Percentiles rank a stretch among this genome's conserved stretches.
phyloP scores from a whole-genome alignment of 305 asterid genomes.

The Fraxinus greggii region DNA sequence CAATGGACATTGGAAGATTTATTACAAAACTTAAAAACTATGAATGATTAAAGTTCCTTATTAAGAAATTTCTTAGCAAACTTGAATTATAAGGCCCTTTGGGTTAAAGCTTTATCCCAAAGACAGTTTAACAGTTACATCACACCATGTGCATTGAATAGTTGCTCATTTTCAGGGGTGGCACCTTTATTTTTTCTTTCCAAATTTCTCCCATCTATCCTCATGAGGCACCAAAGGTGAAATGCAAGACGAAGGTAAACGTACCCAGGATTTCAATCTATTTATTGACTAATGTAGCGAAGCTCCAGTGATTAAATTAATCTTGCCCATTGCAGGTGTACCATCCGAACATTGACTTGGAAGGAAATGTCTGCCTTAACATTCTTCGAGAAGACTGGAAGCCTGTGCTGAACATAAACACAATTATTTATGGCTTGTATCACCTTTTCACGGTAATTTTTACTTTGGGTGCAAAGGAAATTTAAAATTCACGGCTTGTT shows the following conservation, averaged over 20 bases:
- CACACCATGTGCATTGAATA: not conserved
- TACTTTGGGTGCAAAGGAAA: not conserved
- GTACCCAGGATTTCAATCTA: not conserved
- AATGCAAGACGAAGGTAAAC: slow-evolving; percentile 93
- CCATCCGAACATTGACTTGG: slow-evolving; percentile 94
- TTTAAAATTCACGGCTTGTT: not conserved
- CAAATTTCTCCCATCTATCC: slow-evolving; percentile 85
- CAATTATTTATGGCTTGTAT: slow-evolving; percentile 72
- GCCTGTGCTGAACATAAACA: slow-evolving; percentile 88
- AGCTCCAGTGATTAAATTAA: not conserved
- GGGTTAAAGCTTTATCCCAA: not conserved
- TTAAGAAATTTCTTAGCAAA: not conserved
- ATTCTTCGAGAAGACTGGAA: slow-evolving; percentile 99
- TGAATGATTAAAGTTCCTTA: not conserved
- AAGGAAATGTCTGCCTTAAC: slow-evolving; percentile 96
- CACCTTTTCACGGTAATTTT: slow-evolving; percentile 82
- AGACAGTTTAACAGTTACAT: not conserved
- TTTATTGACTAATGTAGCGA: not conserved
- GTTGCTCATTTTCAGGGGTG: slow-evolving; percentile 51
- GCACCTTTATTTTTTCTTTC: slow-evolving; percentile 79
- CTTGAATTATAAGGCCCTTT: not conserved
- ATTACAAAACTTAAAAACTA: not conserved
- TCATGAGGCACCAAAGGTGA: slow-evolving; percentile 92
- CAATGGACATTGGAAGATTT: not conserved
- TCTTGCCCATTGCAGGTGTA: slow-evolving; percentile 55